A percentile compares a stretch with the other conserved stretches of the same genome.
phyloP scores from a whole-genome alignment of 345 rosid genomes.

The Aethionema arabicum region DNA sequence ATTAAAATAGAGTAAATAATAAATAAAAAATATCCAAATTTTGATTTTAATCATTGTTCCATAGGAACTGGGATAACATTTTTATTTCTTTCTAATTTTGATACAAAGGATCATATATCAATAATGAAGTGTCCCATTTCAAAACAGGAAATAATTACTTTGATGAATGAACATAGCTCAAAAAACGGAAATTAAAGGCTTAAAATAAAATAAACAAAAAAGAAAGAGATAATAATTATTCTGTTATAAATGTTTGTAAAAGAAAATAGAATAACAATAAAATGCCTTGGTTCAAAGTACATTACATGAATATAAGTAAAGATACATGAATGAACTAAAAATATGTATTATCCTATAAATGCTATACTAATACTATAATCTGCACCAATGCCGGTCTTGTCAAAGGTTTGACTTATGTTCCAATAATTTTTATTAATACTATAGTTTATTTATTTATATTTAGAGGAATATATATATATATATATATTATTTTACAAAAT shows the following conservation, averaged over 20 bases:
- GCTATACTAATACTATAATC: conserved; percentile 6
- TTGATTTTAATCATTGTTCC: neutral
- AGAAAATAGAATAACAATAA: conserved; percentile 21
- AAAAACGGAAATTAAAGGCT: conserved; percentile 16
- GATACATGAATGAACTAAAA: conserved; percentile 40
- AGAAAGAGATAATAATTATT: conserved; percentile 17
- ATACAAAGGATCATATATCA: conserved; percentile 6
- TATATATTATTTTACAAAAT: too few species aligned
- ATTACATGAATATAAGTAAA: conserved; percentile 27
- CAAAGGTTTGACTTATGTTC: conserved; percentile 39
- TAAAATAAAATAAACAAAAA: neutral
- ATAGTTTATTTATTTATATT: too few species aligned
- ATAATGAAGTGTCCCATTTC: conserved; percentile 11
- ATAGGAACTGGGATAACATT: neutral
- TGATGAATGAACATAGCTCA: conserved; percentile 35
- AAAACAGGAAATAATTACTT: conserved; percentile 7
- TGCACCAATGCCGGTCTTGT: conserved; percentile 31
- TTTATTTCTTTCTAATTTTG: neutral
- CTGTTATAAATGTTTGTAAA: conserved; percentile 8
- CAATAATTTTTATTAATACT: conserved; percentile 5
- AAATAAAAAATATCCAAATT: too few species aligned
- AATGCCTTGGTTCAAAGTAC: conserved; percentile 40
- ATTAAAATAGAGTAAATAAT: too few species aligned
- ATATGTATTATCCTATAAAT: conserved; percentile 11
- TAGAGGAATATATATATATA: too few species aligned